Evolutionary conservation across 495 filamentous ascomycete species (phyloP).

Genomic region (Talaromyces wortmannii): DNA sequence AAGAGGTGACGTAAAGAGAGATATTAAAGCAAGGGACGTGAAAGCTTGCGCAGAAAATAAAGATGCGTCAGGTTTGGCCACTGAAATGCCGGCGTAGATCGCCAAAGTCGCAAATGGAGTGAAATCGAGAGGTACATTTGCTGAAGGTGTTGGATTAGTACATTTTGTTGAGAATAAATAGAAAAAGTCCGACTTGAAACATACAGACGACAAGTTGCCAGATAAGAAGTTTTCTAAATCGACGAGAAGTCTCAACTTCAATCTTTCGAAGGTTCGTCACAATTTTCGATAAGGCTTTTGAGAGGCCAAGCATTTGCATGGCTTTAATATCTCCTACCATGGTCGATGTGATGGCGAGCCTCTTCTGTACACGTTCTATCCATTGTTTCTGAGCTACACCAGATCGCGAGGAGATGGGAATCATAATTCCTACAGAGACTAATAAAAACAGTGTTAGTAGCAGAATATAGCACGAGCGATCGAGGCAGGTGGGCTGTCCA

Average conservation of each 20-base stretch:
- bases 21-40: constrained; percentile 28
- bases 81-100: constrained; percentile 33
- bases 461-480: not conserved
- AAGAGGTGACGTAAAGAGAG: constrained; percentile 20
- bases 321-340: constrained; percentile 19
- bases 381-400: constrained; percentile 19
- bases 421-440: constrained; percentile 16
- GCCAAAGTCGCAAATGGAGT: constrained; percentile 35
- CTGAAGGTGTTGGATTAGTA: constrained; percentile 2
- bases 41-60: constrained; percentile 32
- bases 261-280: constrained; percentile 5
- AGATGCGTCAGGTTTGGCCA: constrained; percentile 23
- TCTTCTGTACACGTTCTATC: constrained; percentile 22
- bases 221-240: constrained; percentile 9
- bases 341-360: constrained; percentile 11
- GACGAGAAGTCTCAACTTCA: constrained; percentile 12
- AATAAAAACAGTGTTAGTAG: constrained; percentile 3
- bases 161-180: no score
- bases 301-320: constrained; percentile 36
- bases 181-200: not conserved
- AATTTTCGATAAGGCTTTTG: constrained; percentile 7
- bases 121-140: constrained; percentile 9
- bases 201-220: constrained; percentile 9
- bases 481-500: constrained; percentile 5
- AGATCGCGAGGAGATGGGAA: constrained; percentile 7